phyloP scores from a whole-genome alignment of 352 stramenopile species.

The Phytophthora fragariae region DNA sequence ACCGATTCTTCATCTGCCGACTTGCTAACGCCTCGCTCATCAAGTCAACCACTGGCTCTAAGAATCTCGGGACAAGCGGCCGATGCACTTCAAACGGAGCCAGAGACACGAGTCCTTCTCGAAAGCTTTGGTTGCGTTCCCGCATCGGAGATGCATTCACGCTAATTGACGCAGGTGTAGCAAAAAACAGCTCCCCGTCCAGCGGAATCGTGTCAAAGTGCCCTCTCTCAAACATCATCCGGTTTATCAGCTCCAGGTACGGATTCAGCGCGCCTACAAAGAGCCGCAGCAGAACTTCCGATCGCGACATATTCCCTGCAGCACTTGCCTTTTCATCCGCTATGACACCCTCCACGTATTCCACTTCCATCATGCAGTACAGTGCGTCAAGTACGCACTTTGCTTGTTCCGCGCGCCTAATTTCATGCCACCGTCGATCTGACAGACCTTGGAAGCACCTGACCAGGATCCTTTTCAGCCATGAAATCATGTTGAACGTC shows the following conservation, averaged over 20 bases:
- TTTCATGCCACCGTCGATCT: slow-evolving; percentile 27
- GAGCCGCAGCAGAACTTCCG: slow-evolving; percentile 54
- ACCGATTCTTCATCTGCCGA: slow-evolving; percentile 73
- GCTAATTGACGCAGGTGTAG: slow-evolving; percentile 20
- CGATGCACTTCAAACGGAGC: slow-evolving; percentile 55
- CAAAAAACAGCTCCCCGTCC: slow-evolving; percentile 67
- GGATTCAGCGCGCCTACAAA: slow-evolving; percentile 55
- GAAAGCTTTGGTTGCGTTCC: slow-evolving; percentile 47
- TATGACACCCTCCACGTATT: slow-evolving; percentile 47
- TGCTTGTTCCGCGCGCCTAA: slow-evolving; percentile 47
- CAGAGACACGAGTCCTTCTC: slow-evolving; percentile 44
- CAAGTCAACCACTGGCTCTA: slow-evolving; percentile 38
- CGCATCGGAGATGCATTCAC: slow-evolving; percentile 24
- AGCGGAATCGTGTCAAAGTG: slow-evolving; percentile 50
- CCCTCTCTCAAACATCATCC: slow-evolving; percentile 56
- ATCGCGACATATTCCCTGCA: slow-evolving; percentile 38
- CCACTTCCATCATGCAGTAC: slow-evolving; percentile 50
- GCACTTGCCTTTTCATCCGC: slow-evolving; percentile 1
- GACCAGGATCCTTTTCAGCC: slow-evolving; percentile 46
- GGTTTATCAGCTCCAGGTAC: slow-evolving; percentile 61
- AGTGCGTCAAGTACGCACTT: slow-evolving; percentile 54
- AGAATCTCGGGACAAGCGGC: slow-evolving; percentile 52
- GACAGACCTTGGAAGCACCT: slow-evolving; percentile 44
- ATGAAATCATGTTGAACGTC: slow-evolving; percentile 54
- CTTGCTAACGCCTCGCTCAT: slow-evolving; percentile 64